Percentiles rank a stretch among this genome's conserved stretches.
Evolutionary conservation across 805 yeast species (phyloP).

Genomic region (Huiozyma sinensis): DNA sequence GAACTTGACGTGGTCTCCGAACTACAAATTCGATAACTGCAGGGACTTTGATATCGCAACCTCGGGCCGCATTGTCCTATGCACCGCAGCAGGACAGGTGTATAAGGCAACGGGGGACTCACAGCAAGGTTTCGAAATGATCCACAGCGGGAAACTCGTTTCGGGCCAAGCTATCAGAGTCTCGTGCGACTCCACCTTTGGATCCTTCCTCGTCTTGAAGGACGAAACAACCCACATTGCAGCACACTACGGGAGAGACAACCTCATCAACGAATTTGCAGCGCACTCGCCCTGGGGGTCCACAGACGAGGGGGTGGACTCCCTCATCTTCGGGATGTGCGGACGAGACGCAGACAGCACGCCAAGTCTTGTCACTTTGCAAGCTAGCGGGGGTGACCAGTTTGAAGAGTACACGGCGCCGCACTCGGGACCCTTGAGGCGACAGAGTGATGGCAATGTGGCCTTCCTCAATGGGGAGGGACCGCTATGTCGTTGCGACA

Average conservation of each 20-base stretch:
- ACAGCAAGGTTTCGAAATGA: constrained; percentile 10
- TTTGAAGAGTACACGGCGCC: neutral
- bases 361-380: neutral
- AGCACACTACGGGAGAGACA: constrained; percentile 37
- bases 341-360: no score
- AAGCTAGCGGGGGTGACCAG: neutral
- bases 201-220: constrained; percentile 56
- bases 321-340: neutral
- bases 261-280: constrained; percentile 42
- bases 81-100: constrained; percentile 61
- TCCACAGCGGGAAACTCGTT: constrained; percentile 28
- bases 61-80: constrained; percentile 59
- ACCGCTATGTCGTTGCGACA: constrained; percentile 14
- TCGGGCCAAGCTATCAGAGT: constrained; percentile 37
- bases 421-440: neutral
- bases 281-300: constrained; percentile 38
- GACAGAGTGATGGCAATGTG: constrained; percentile 7
- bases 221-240: constrained; percentile 55
- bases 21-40: constrained; percentile 36
- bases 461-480: constrained; percentile 8
- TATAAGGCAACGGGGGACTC: constrained; percentile 27
- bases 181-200: constrained; percentile 51
- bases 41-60: constrained; percentile 54
- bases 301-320: neutral
- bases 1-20: constrained; percentile 49